phyloP scores from a whole-genome alignment of 2,329 filamentous ascomycete species.

The Thermoascus crustaceus region DNA sequence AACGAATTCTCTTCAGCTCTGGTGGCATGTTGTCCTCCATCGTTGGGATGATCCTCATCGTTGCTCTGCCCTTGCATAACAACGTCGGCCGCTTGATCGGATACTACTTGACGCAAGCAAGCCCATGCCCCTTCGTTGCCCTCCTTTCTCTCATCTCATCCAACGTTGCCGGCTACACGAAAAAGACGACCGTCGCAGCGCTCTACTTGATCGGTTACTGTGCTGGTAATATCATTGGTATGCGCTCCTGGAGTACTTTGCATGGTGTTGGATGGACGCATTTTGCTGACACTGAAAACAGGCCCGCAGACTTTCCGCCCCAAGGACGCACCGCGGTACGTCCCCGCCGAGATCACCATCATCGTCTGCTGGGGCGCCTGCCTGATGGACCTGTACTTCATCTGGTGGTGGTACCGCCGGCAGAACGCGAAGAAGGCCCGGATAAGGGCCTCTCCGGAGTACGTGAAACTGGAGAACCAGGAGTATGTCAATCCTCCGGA shows the following conservation, averaged over 20 bases:
- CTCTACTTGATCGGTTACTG: constrained; percentile 41
- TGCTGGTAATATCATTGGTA: constrained; percentile 50
- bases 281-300: constrained; percentile 9
- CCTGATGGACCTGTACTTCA: constrained; percentile 50
- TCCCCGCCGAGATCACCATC: constrained; percentile 57
- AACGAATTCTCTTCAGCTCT: constrained; percentile 50
- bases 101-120: constrained; percentile 57
- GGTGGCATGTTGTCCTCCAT: constrained; percentile 46
- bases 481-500: too few relatives aligned
- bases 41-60: constrained; percentile 57
- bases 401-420: constrained; percentile 52
- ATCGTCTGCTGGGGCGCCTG: constrained; percentile 51
- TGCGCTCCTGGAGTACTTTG: constrained; percentile 14
- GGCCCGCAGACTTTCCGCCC: constrained; percentile 51
- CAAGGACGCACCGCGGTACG: constrained; percentile 51
- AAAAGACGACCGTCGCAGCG: constrained; percentile 46
- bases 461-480: constrained; percentile 57
- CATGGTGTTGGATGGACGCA: constrained; percentile 2
- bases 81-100: constrained; percentile 53
- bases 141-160: constrained; percentile 55
- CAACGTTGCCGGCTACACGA: constrained; percentile 50
- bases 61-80: constrained; percentile 51
- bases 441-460: constrained; percentile 46
- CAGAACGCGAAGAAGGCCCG: constrained; percentile 54
- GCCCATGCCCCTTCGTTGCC: constrained; percentile 55